Evolutionary conservation across 2,329 filamentous ascomycete species (phyloP).

Genomic region (Diaporthe longicolla): DNA sequence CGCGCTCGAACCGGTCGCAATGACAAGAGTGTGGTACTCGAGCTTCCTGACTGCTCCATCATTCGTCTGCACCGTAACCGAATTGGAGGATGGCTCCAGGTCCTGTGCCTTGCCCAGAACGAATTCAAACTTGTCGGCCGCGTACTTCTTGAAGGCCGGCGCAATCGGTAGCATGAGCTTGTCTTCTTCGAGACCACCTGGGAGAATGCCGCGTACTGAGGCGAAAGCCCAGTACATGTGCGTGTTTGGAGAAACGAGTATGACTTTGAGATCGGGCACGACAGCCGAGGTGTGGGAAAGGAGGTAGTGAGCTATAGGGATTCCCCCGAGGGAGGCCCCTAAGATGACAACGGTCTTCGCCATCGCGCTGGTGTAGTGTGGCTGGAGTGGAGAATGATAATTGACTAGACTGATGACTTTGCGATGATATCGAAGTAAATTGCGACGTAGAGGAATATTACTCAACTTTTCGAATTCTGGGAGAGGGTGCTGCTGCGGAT

Average conservation of each 20-base stretch:
- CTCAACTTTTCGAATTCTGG: background rate
- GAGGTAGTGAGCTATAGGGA: constrained; percentile 65
- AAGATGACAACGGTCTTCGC: constrained; percentile 61
- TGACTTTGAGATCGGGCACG: constrained; percentile 58
- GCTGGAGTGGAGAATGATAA: too few species aligned
- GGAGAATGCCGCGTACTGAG: constrained; percentile 62
- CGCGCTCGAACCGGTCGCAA: constrained; percentile 67
- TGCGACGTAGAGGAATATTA: background rate
- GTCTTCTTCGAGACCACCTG: constrained; percentile 61
- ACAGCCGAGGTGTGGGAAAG: constrained; percentile 60
- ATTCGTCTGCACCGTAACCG: constrained; percentile 57
- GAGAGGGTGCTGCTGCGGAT: background rate
- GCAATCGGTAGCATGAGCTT: constrained; percentile 66
- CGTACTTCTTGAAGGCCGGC: constrained; percentile 64
- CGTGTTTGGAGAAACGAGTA: constrained; percentile 62
- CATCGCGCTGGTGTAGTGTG: constrained; percentile 38
- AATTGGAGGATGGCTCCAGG: constrained; percentile 59
- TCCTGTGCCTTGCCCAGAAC: constrained; percentile 62
- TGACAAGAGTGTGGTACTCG: constrained; percentile 65
- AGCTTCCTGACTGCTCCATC: constrained; percentile 54
- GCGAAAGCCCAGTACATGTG: constrained; percentile 67
- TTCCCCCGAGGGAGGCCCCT: constrained; percentile 62
- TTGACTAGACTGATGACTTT: background rate
- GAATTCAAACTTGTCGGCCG: constrained; percentile 64
- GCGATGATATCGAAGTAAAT: background rate